A percentile compares a stretch with the other conserved stretches of the same genome.
phyloP scores from a whole-genome alignment of 371 early-diverging fungal species.

The Mucor mucedo region DNA sequence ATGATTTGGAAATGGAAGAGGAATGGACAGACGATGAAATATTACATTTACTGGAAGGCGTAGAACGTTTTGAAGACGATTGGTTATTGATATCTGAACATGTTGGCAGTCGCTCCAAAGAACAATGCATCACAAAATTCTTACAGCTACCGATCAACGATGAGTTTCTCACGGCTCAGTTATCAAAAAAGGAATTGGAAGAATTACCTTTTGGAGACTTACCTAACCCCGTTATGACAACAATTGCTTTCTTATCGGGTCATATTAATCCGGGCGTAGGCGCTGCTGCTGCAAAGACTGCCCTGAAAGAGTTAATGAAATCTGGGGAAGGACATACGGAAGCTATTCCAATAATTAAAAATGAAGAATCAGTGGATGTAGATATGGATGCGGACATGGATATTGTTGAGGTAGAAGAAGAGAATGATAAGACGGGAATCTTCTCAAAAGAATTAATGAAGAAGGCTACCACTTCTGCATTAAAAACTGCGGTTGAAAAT shows the following conservation, averaged over 20 bases:
- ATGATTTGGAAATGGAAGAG: slow-evolving; percentile 36
- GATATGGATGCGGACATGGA: neutral
- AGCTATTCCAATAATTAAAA: neutral
- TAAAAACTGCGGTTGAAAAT: slow-evolving; percentile 66
- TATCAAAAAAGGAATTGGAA: slow-evolving; percentile 34
- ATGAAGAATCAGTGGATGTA: neutral
- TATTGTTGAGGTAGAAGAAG: neutral
- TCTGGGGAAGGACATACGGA: slow-evolving; percentile 20
- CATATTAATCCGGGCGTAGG: slow-evolving; percentile 55
- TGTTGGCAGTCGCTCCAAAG: slow-evolving; percentile 91
- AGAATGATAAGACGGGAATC: neutral
- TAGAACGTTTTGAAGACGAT: slow-evolving; percentile 96
- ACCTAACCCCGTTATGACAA: slow-evolving; percentile 54
- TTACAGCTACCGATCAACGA: slow-evolving; percentile 92
- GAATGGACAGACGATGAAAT: slow-evolving; percentile 95
- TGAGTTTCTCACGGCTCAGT: slow-evolving; percentile 35
- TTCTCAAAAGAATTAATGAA: slow-evolving; percentile 49
- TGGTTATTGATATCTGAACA: slow-evolving; percentile 96
- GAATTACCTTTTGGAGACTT: slow-evolving; percentile 45
- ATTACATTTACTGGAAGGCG: slow-evolving; percentile 90
- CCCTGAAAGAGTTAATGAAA: slow-evolving; percentile 36
- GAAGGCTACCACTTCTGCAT: slow-evolving; percentile 57
- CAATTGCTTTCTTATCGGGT: slow-evolving; percentile 47
- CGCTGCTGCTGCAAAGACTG: slow-evolving; percentile 52
- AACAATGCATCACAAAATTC: slow-evolving; percentile 96